Evolutionary conservation across 495 filamentous ascomycete species (phyloP).

Genomic region (Alectoria sarmentosa): DNA sequence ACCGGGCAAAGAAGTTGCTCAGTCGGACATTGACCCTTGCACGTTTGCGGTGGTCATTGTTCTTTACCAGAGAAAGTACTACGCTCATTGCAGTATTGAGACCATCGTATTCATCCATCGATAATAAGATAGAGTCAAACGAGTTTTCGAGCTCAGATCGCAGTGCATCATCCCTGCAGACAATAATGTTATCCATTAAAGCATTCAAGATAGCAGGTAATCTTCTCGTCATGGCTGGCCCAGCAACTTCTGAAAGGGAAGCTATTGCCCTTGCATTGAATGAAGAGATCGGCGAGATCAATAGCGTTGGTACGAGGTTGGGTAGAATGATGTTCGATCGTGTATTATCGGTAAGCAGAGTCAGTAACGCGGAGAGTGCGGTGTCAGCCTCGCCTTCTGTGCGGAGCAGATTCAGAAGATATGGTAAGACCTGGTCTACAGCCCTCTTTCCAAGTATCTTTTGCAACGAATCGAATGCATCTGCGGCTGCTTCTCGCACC

Average conservation of each 20-base stretch:
- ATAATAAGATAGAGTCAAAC: slow-evolving; percentile 81
- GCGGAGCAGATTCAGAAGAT: slow-evolving; percentile 79
- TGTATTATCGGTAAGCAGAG: slow-evolving; percentile 85
- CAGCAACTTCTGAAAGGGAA: slow-evolving; percentile 84
- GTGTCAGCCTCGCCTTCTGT: slow-evolving; percentile 83
- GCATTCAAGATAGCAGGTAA: slow-evolving; percentile 84
- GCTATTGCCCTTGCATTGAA: slow-evolving; percentile 95
- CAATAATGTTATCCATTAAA: slow-evolving; percentile 85
- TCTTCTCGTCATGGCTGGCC: slow-evolving; percentile 78
- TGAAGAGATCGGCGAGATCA: slow-evolving; percentile 78
- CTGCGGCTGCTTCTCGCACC: slow-evolving; percentile 90
- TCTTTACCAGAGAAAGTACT: slow-evolving; percentile 76
- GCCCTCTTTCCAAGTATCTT: slow-evolving; percentile 88
- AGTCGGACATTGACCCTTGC: slow-evolving; percentile 71
- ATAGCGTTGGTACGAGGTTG: slow-evolving; percentile 87
- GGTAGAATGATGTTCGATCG: slow-evolving; percentile 94
- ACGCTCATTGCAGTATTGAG: slow-evolving; percentile 92
- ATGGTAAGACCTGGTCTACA: slow-evolving; percentile 89
- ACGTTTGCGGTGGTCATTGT: slow-evolving; percentile 83
- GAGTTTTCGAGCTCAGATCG: slow-evolving; percentile 63
- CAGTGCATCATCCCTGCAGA: slow-evolving; percentile 68
- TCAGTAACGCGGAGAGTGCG: slow-evolving; percentile 84
- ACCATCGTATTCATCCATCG: slow-evolving; percentile 93
- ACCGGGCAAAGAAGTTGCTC: slow-evolving; percentile 76
- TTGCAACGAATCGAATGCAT: slow-evolving; percentile 93